A percentile compares a stretch with the other conserved stretches of the same genome.
Evolutionary conservation across 2,329 filamentous ascomycete species (phyloP).

Genomic region (Waltergamsia citrina): DNA sequence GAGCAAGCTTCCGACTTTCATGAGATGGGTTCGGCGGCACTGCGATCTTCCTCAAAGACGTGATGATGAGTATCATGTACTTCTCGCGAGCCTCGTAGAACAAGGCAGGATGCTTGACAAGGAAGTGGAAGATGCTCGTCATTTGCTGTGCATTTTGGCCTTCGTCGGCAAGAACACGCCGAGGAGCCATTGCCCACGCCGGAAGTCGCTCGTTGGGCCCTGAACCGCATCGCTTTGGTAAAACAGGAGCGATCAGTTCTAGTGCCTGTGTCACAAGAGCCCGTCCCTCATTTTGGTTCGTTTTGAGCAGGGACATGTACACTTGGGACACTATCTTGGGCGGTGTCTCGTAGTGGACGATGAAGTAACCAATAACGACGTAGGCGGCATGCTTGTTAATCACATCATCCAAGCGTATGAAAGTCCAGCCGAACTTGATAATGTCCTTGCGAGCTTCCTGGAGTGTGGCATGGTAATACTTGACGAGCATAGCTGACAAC

Average conservation of each 20-base stretch:
- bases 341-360: constrained; percentile 92
- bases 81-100: constrained; percentile 95
- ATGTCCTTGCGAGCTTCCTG: constrained; percentile 94
- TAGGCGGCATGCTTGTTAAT: constrained; percentile 99
- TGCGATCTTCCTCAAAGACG: constrained; percentile 80
- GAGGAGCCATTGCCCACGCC: constrained; percentile 81
- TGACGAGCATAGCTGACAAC: constrained; percentile 87
- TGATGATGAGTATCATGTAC: constrained; percentile 81
- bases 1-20: constrained; percentile 82
- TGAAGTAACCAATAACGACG: constrained; percentile 95
- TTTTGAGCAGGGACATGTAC: constrained; percentile 81
- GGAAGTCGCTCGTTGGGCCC: constrained; percentile 63
- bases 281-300: constrained; percentile 90
- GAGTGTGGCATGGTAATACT: constrained; percentile 81
- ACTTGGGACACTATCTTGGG: constrained; percentile 94
- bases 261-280: constrained; percentile 88
- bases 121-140: constrained; percentile 94
- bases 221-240: constrained; percentile 72
- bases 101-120: constrained; percentile 82
- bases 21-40: constrained; percentile 74
- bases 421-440: constrained; percentile 98
- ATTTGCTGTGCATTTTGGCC: constrained; percentile 92
- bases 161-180: constrained; percentile 87
- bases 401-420: constrained; percentile 94
- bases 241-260: constrained; percentile 87